Percentiles rank a stretch among this genome's conserved stretches.
These are phyloP conservation scores for Rhizopogon rudus DNA, from an alignment of 768 basidiomycete genomes.

Conservation along the genomic window DNA sequence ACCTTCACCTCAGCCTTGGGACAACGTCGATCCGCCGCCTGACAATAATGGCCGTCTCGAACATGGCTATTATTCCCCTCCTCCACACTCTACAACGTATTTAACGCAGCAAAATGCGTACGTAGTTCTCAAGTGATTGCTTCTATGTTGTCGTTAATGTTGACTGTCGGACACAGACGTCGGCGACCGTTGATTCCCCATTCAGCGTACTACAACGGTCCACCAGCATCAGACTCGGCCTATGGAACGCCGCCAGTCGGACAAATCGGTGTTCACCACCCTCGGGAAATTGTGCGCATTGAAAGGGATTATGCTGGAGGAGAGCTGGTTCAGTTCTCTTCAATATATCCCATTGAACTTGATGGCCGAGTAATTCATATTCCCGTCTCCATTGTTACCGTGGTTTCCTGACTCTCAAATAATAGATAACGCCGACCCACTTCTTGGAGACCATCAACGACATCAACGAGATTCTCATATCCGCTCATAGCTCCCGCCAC, in stretches of 20 bases:
- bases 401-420: not conserved
- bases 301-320: conserved; percentile 92
- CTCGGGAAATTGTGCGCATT: conserved; percentile 86
- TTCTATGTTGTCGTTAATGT: conserved; percentile 4
- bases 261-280: conserved; percentile 83
- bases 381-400: not conserved
- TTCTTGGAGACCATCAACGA: conserved; percentile 88
- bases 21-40: conserved; percentile 45
- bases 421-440: conserved; percentile 83
- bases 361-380: conserved; percentile 75
- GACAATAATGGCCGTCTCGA: conserved; percentile 26
- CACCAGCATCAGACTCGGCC: conserved; percentile 70
- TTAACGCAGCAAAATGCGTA: conserved; percentile 39
- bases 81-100: conserved; percentile 39
- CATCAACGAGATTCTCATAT: conserved; percentile 84
- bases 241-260: conserved; percentile 81
- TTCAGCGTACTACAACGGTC: conserved; percentile 82
- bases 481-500: conserved; percentile 73
- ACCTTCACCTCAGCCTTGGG: conserved; percentile 65
- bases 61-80: conserved; percentile 39
- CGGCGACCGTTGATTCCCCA: conserved; percentile 57
- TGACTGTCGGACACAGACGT: conserved; percentile 23
- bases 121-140: conserved; percentile 16
- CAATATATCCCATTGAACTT: conserved; percentile 86
- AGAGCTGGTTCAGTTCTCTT: conserved; percentile 86